Evolutionary conservation across 805 yeast species (phyloP).

Genomic region (Schwanniomyces polymorphus): DNA sequence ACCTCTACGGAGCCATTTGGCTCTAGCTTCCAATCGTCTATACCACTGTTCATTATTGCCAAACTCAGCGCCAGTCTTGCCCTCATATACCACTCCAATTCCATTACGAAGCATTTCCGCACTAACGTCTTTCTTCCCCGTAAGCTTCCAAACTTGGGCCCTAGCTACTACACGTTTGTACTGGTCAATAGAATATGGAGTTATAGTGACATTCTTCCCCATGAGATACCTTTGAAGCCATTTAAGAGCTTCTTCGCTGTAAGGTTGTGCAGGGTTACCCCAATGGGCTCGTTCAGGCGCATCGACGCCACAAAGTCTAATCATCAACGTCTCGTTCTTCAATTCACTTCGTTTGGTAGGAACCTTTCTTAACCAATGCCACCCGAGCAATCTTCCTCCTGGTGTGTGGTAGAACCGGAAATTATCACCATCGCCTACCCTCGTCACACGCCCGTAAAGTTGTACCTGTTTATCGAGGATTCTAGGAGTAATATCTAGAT

Average conservation of each 20-base stretch:
- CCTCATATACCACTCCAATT: slow-evolving; percentile 85
- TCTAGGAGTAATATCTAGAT: slow-evolving; percentile 37
- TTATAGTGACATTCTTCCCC: slow-evolving; percentile 68
- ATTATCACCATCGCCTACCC: slow-evolving; percentile 96
- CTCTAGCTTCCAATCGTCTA: slow-evolving; percentile 56
- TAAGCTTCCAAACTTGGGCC: slow-evolving; percentile 57
- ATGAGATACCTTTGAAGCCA: slow-evolving; percentile 72
- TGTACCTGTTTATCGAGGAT: slow-evolving; percentile 26
- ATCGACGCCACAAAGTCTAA: slow-evolving; percentile 89
- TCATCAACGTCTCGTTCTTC: slow-evolving; percentile 69
- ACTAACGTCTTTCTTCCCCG: slow-evolving; percentile 76
- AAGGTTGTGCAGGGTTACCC: slow-evolving; percentile 91
- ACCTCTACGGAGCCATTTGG: slow-evolving; percentile 60
- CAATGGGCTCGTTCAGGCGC: slow-evolving; percentile 96
- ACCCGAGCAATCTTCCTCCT: slow-evolving; percentile 83
- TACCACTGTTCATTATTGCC: slow-evolving; percentile 72
- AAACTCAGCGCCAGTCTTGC: slow-evolving; percentile 77
- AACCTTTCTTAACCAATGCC: slow-evolving; percentile 83
- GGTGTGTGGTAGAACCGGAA: slow-evolving; percentile 92
- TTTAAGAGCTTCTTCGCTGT: slow-evolving; percentile 73
- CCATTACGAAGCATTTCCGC: slow-evolving; percentile 85
- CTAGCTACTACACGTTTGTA: slow-evolving; percentile 86
- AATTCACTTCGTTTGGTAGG: slow-evolving; percentile 54
- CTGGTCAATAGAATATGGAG: slow-evolving; percentile 83
- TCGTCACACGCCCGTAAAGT: slow-evolving; percentile 69